Base-by-base conservation (phyloP, 73 alveolate genomes). In the Stentor coeruleus region DNA sequence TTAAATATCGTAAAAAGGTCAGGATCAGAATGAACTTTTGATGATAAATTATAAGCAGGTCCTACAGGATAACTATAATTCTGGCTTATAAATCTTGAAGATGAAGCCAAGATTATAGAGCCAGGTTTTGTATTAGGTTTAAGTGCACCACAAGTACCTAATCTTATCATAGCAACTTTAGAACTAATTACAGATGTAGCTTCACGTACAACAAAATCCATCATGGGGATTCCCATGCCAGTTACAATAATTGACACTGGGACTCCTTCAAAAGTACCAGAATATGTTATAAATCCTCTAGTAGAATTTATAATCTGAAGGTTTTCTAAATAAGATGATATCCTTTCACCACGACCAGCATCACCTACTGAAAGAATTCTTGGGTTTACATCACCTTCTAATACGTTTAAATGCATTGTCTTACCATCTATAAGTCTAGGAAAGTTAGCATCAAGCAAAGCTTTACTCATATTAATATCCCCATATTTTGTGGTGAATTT, bases 191-290 rank as follows among this genome's bases (percentile, higher is more conserved):
- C 83, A n/a, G 38, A 58, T 28, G 82, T 80, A 76, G 41, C 1
- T 76, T 85, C 91, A 58, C 91, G 76, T 74, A 85, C 84, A 0
- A 66, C 83, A 37, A 85, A 41, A 58, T 85, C 91, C 75, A 81
- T 66, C 87, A 85, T 76, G 26, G 91, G 81, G 39, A 35, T 26
- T 28, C 91, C 91, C 91, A 85, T 85, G 3, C 91, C 91, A 38
- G 91, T 85, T 36, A 60, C 91, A 6, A 85, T 85, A 35, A 85
- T 60, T 41, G 91, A 85, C 42, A 85, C 40, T 6, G 91, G 91
- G 3, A 81, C 87, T 2, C 91, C 91, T 81, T 41, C 49, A 58
- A 39, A 85, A 0, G 83, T 85, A 33, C 91, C 91, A 0, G 91
- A 74, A 77, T 49, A 85, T 3, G 84, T 74, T 41, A 59, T 59